Percentiles rank a stretch among this genome's conserved stretches.
Conservation (phyloP, 208 protist genomes). For the Eutreptiella sp. region DNA sequence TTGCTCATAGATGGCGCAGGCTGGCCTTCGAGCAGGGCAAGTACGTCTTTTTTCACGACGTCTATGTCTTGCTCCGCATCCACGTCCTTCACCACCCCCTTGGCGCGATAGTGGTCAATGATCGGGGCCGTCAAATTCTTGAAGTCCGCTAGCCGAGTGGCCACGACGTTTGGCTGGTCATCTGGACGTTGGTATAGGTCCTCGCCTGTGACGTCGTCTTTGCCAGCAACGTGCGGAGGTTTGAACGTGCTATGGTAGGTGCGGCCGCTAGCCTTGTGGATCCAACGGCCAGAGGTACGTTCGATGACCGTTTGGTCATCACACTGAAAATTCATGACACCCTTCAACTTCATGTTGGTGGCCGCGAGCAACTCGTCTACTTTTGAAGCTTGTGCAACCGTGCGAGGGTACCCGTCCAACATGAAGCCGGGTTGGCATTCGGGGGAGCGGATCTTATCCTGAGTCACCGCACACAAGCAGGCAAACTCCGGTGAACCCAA, state of each 20-base stretch:
- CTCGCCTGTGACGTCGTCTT: slow-evolving; percentile 88
- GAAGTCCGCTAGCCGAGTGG: slow-evolving; percentile 75
- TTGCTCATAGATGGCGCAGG: no score
- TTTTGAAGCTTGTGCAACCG: slow-evolving; percentile 74
- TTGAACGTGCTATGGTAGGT: slow-evolving; percentile 84
- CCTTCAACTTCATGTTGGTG: slow-evolving; percentile 61
- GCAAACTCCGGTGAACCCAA: no score
- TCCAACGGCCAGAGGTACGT: slow-evolving; percentile 75
- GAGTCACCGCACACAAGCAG: no score
- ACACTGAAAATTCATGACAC: slow-evolving; percentile 76
- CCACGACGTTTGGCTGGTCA: slow-evolving; percentile 76
- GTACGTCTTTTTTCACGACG: no score
- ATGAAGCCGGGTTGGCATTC: slow-evolving; percentile 82
- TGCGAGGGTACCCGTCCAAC: slow-evolving; percentile 90
- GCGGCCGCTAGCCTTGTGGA: slow-evolving; percentile 81
- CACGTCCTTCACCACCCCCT: slow-evolving; percentile 57
- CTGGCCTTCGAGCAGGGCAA: no score
- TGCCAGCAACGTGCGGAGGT: slow-evolving; percentile 67
- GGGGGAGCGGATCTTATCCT: slow-evolving; percentile 50
- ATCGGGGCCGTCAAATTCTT: slow-evolving; percentile 70
- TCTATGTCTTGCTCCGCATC: slow-evolving; percentile 35
- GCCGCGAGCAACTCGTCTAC: slow-evolving; percentile 59
- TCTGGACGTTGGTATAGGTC: slow-evolving; percentile 80
- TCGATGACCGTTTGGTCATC: slow-evolving; percentile 81
- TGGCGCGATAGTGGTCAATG: slow-evolving; percentile 63